Evolutionary conservation across 164 flowering plant species (phyloP), one percentile per base, ranked within the genome.

Genomic region (Amborella trichopoda): DNA sequence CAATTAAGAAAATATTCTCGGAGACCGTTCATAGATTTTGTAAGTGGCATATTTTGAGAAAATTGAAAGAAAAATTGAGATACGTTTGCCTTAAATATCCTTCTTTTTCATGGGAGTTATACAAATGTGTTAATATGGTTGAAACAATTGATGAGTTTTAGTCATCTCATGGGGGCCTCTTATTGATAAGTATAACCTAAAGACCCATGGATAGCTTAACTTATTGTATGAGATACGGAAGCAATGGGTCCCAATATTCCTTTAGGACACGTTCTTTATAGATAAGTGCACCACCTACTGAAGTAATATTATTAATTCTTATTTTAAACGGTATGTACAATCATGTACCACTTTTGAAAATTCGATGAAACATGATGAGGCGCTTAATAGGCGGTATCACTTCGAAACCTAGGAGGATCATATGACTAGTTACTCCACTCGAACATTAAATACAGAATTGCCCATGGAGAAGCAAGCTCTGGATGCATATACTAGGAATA

Each of bases 121-220:
- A 21, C 6, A 34, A 34, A 12, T 26, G 21, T 25, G 21, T 46
- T 27, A 28, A 46, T 26, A 18, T 3, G 13, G 10, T 8, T 16
- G 36, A 17, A 28, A 6, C 21, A 27, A 27, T 26, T 27, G 37
- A 46, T 6, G 50, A 46, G 27, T 46, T 48, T 30, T 20, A 28
- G 27, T 8, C 14, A 6, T 5, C 12, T 6, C n/a, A n/a, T 48
- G 52, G 52, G 13, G 13, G 6, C 12, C 21, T 14, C 11, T 48
- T 40, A 6, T 48, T n/a, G 40, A 48, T 13, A 48, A 3, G 2
- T 48, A 32, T 28, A 34, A 34, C 5, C 41, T 48, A 21, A 5
- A 2, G 5, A 41, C 12, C 6, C n/a, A 48, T 23, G 39, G n/a
- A 34, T 48, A 41, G 52, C 36, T 48, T 19, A 11, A 34, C 22